Evolutionary conservation across 768 basidiomycete species (phyloP).

Genomic region (Pleurotus giganteus): DNA sequence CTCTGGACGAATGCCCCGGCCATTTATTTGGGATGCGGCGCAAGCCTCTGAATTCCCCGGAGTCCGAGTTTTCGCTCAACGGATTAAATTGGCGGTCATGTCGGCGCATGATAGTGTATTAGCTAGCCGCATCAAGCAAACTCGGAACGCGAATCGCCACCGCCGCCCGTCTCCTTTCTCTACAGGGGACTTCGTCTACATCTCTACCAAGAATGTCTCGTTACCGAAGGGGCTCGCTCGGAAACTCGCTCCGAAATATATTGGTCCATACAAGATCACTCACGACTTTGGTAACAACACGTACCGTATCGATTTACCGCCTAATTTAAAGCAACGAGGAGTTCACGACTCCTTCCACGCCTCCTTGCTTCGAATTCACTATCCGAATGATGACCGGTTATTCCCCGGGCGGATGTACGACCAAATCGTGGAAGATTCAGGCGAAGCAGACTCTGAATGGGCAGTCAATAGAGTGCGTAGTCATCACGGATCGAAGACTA

Average conservation of each 20-base stretch:
- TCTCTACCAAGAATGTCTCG: constrained; percentile 26
- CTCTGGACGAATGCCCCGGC: constrained; percentile 18
- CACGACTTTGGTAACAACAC: constrained; percentile 9
- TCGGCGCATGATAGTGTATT: constrained; percentile 28
- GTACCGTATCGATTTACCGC: constrained; percentile 12
- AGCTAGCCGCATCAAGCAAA: constrained; percentile 11
- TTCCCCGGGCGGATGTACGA: constrained; percentile 28
- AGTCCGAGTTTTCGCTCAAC: constrained; percentile 19
- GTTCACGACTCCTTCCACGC: constrained; percentile 31
- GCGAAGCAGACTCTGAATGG: constrained; percentile 16
- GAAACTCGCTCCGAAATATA: constrained; percentile 30
- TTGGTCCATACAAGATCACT: constrained; percentile 21
- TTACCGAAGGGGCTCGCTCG: constrained; percentile 21
- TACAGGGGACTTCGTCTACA: constrained; percentile 2
- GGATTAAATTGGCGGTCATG: constrained; percentile 17
- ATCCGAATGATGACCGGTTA: constrained; percentile 24
- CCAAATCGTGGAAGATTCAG: constrained; percentile 15
- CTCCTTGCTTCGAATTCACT: constrained; percentile 21
- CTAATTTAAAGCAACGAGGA: constrained; percentile 14
- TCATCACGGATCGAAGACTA: constrained; percentile 22
- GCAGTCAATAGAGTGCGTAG: constrained; percentile 20
- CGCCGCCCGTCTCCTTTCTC: constrained; percentile 5
- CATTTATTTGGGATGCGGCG: constrained; percentile 17
- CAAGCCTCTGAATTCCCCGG: constrained; percentile 16
- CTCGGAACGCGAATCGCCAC: constrained; percentile 2